phyloP scores from a whole-genome alignment of 23 red algal genomes.

The Gracilaria domingensis region DNA sequence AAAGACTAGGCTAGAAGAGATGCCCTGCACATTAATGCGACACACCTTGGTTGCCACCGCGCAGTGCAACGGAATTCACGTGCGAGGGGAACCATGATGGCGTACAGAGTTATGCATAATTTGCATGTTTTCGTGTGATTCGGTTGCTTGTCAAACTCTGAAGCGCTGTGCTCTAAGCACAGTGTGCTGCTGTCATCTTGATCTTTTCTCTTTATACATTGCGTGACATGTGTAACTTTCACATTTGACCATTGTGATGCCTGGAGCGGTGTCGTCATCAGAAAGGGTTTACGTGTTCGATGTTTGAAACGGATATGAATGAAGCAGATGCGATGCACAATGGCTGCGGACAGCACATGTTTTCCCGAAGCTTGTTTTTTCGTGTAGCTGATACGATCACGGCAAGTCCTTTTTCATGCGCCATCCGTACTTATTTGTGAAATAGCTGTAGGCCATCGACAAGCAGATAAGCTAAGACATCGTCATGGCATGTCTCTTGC shows the following conservation, averaged over 20 bases:
- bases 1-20: background rate
- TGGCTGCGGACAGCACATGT: background rate
- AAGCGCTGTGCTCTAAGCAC: background rate
- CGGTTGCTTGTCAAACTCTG: background rate
- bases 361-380: background rate
- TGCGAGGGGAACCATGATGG: background rate
- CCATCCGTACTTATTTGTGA: background rate
- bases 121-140: constrained; percentile 28
- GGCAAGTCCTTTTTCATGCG: background rate
- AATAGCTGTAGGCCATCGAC: background rate
- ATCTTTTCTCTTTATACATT: background rate
- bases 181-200: too few relatives aligned
- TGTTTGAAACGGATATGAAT: background rate
- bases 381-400: background rate
- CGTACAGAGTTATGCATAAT: background rate
- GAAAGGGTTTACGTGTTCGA: background rate
- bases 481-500: background rate
- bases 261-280: background rate
- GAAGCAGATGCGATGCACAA: too few relatives aligned
- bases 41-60: background rate
- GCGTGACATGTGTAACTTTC: background rate
- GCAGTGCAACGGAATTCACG: background rate
- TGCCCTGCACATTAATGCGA: background rate
- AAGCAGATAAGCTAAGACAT: background rate
- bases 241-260: background rate